These are phyloP conservation scores for Corchorus olitorius DNA, from an alignment of 345 rosid species.

Conservation along the genomic window DNA sequence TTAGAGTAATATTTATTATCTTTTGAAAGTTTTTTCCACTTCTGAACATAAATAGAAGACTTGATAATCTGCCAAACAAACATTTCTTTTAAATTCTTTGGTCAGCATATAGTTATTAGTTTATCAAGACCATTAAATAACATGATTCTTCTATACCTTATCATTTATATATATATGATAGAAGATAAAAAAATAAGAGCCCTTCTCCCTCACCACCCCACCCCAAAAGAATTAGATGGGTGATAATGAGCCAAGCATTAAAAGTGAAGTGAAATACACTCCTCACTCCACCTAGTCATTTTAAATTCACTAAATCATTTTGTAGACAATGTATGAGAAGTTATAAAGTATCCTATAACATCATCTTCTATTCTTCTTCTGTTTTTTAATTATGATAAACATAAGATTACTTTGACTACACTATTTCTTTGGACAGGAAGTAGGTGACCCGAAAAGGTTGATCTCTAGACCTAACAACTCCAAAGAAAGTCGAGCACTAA, in stretches of 20 bases:
- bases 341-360: not conserved
- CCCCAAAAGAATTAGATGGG: not conserved
- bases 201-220: not conserved
- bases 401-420: too few species aligned
- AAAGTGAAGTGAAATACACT: not conserved
- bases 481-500: not conserved
- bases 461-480: not conserved
- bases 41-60: not conserved
- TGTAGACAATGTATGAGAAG: not conserved
- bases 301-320: not conserved
- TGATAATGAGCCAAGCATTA: not conserved
- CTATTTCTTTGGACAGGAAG: too few species aligned
- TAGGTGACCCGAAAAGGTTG: not conserved
- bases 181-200: not conserved
- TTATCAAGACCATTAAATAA: conserved; percentile 7
- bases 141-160: not conserved
- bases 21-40: not conserved
- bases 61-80: not conserved
- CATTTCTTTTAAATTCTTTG: not conserved
- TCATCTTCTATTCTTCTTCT: too few species aligned
- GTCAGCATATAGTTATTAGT: not conserved
- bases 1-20: not conserved
- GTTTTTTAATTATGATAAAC: too few species aligned
- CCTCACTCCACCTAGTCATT: not conserved
- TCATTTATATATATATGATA: not conserved